These are phyloP conservation scores for Chlamydomonas applanata DNA, from an alignment of 139 green algal genomes.

Conservation along the genomic window DNA sequence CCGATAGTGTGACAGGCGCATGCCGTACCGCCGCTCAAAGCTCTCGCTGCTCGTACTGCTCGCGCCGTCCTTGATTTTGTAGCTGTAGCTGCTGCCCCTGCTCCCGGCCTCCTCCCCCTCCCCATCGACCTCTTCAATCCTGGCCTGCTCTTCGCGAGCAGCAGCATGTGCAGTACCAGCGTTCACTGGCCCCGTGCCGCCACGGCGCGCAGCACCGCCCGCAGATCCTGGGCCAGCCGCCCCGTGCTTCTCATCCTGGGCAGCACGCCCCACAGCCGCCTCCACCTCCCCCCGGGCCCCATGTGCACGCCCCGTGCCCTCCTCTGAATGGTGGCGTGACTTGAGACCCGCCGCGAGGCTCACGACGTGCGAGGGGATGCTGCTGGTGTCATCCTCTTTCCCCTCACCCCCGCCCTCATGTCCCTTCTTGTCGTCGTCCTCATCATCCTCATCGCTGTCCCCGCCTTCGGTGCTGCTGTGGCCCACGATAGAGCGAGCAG, in stretches of 20 bases:
- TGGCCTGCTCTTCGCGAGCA: not conserved
- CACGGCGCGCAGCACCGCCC: not conserved
- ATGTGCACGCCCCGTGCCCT: too few species aligned
- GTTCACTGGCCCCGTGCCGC: not conserved
- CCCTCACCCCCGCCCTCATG: not conserved
- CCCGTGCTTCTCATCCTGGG: too few species aligned
- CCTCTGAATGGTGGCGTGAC: too few species aligned
- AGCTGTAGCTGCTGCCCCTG: constrained; percentile 2
- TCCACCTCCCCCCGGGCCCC: too few species aligned
- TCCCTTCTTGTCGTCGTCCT: not conserved
- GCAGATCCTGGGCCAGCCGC: not conserved
- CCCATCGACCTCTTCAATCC: not conserved
- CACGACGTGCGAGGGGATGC: not conserved
- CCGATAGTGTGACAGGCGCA: constrained; percentile 4
- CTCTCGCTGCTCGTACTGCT: constrained; percentile 11
- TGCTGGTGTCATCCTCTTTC: not conserved
- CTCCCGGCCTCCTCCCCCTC: not conserved
- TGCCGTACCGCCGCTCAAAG: constrained; percentile 11
- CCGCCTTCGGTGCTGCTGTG: not conserved
- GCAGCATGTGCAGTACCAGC: not conserved
- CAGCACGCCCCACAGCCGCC: too few species aligned
- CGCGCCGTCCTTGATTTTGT: not conserved
- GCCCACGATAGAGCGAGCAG: not conserved
- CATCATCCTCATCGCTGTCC: not conserved
- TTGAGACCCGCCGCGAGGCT: too few species aligned